A percentile compares a stretch with the other conserved stretches of the same genome.
Evolutionary conservation across 2,329 filamentous ascomycete species (phyloP).

Genomic region (Aspergillus alliaceus): DNA sequence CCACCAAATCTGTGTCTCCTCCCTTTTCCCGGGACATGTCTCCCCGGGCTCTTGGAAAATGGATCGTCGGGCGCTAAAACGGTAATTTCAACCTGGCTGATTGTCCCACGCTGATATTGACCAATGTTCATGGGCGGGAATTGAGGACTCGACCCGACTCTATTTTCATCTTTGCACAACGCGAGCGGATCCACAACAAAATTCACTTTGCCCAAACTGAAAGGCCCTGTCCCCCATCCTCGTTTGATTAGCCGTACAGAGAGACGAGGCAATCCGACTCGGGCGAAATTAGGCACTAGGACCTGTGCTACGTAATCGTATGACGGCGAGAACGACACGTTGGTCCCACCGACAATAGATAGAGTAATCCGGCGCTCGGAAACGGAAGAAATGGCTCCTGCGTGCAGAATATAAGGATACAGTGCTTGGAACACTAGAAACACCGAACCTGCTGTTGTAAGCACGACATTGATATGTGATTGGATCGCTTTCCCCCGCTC

Average conservation of each 20-base stretch:
- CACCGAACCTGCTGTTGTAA: constrained; percentile 54
- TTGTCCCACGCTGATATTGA: constrained; percentile 26
- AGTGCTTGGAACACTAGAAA: constrained; percentile 60
- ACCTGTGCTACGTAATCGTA: constrained; percentile 59
- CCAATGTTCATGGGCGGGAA: constrained; percentile 37
- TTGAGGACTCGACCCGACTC: neutral
- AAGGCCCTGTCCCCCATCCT: constrained; percentile 54
- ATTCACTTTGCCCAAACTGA: constrained; percentile 50
- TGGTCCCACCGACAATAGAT: constrained; percentile 58
- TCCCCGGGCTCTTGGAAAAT: neutral
- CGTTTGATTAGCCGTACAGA: constrained; percentile 44
- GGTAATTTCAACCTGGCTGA: constrained; percentile 40
- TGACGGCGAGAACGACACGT: constrained; percentile 55
- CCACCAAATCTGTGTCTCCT: neutral
- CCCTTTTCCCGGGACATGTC: neutral
- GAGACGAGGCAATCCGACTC: constrained; percentile 52
- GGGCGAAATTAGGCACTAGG: constrained; percentile 53
- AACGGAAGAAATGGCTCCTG: constrained; percentile 15
- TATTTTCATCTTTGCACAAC: neutral
- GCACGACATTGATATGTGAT: constrained; percentile 41
- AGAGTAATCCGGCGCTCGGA: constrained; percentile 34
- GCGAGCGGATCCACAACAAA: constrained; percentile 49
- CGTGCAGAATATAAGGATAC: constrained; percentile 58
- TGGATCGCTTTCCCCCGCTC: constrained; percentile 18
- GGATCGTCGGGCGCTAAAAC: constrained; percentile 37